Conservation (phyloP, 2,329 filamentous ascomycete species). For the Cladosporium sp. region DNA sequence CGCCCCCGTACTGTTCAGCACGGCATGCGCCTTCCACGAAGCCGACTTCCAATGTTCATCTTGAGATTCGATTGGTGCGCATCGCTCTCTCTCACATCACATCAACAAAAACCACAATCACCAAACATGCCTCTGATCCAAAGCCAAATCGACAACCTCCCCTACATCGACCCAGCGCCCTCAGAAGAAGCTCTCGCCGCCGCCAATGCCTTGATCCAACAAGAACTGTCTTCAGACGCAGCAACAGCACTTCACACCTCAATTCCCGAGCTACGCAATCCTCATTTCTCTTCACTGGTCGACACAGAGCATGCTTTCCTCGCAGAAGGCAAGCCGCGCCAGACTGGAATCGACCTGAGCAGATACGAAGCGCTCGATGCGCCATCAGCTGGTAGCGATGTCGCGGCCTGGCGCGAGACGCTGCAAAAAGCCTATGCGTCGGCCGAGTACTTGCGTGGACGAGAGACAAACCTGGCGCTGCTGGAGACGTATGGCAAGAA, state of each 20-base stretch:
- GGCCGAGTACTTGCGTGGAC: slow-evolving; percentile 57
- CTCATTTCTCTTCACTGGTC: slow-evolving; percentile 66
- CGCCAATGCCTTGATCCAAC: slow-evolving; percentile 68
- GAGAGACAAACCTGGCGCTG: slow-evolving; percentile 66
- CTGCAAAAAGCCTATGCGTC: slow-evolving; percentile 59
- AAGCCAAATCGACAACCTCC: slow-evolving; percentile 75
- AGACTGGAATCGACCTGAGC: slow-evolving; percentile 67
- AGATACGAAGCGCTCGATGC: slow-evolving; percentile 80
- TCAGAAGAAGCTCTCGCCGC: slow-evolving; percentile 62
- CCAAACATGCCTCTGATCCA: slow-evolving; percentile 65
- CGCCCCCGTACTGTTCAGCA: background rate
- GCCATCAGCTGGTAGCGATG: slow-evolving; percentile 44
- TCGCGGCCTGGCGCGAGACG: slow-evolving; percentile 51
- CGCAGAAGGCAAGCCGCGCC: slow-evolving; percentile 47
- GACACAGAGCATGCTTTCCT: slow-evolving; percentile 69
- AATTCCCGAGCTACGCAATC: slow-evolving; percentile 54
- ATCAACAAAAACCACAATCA: background rate
- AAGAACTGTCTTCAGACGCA: slow-evolving; percentile 60
- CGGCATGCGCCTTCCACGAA: background rate
- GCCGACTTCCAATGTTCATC: background rate
- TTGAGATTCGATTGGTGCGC: slow-evolving; percentile 12
- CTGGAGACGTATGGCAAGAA: slow-evolving; percentile 83
- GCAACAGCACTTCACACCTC: slow-evolving; percentile 57
- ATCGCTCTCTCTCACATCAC: background rate
- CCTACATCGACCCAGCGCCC: slow-evolving; percentile 79